phyloP scores from a whole-genome alignment of 257 asterid species.

The Solanum peruvianum region DNA sequence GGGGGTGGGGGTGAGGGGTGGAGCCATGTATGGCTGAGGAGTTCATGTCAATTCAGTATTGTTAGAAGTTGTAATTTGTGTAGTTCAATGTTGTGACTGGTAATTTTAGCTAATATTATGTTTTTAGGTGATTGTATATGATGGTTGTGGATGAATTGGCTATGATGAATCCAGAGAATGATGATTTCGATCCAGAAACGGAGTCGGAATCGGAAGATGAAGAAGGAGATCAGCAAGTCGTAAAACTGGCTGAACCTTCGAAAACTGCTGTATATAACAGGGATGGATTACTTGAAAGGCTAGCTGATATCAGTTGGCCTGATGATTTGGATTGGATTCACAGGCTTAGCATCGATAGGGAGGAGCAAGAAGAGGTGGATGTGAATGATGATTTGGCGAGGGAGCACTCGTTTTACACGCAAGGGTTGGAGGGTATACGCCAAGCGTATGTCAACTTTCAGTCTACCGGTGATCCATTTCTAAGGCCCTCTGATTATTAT shows the following conservation, averaged over 20 bases:
- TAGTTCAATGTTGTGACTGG: too few relatives aligned
- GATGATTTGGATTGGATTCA: constrained; percentile 62
- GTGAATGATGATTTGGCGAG: constrained; percentile 76
- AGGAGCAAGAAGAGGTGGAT: constrained; percentile 52
- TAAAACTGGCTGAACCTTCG: constrained; percentile 62
- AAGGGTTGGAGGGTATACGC: constrained; percentile 77
- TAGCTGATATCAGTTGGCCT: constrained; percentile 72
- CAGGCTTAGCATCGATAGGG: constrained; percentile 51
- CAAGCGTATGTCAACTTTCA: constrained; percentile 57
- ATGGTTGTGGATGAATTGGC: neutral
- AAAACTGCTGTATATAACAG: constrained; percentile 55
- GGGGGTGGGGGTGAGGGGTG: rapidly evolving
- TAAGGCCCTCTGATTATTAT: constrained; percentile 78
- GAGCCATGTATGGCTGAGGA: too few relatives aligned
- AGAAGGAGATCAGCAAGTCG: constrained; percentile 37
- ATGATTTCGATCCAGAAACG: constrained; percentile 30
- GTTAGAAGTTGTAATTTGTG: too few relatives aligned
- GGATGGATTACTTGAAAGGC: constrained; percentile 68
- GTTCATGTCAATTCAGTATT: too few relatives aligned
- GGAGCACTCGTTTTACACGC: constrained; percentile 79
- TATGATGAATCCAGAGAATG: neutral
- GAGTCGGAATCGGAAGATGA: constrained; percentile 55
- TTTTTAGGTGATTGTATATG: neutral
- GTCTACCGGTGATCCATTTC: constrained; percentile 44
- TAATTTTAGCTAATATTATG: too few relatives aligned